Conservation (phyloP, 169 alveolate genomes). For the Sarcocystis neurona region DNA sequence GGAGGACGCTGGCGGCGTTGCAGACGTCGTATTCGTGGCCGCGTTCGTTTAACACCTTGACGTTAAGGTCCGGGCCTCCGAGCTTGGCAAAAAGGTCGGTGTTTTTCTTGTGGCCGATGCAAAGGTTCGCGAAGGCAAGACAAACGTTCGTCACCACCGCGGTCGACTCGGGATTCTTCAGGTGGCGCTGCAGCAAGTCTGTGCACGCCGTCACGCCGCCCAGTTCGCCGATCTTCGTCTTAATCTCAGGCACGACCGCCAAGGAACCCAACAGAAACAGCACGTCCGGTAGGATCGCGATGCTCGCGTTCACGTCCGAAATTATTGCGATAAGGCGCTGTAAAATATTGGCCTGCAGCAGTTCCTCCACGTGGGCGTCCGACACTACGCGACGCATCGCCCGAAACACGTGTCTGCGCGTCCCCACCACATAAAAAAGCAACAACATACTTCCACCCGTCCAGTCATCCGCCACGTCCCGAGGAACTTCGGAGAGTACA, state of each 20-base stretch:
- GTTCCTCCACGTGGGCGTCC: conserved; percentile 63
- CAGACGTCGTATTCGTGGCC: conserved; percentile 82
- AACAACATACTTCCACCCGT: not conserved
- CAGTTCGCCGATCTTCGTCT: conserved; percentile 63
- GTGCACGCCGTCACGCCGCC: conserved; percentile 59
- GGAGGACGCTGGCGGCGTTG: conserved; percentile 86
- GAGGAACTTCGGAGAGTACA: not conserved
- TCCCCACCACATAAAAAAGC: not conserved
- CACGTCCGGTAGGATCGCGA: conserved; percentile 65
- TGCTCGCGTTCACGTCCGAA: conserved; percentile 57
- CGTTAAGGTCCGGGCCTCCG: conserved; percentile 87
- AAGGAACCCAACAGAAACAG: conserved; percentile 60
- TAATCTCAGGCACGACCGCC: conserved; percentile 66
- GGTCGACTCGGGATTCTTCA: conserved; percentile 51
- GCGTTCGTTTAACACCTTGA: conserved; percentile 75
- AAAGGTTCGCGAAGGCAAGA: conserved; percentile 87
- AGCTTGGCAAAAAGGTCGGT: conserved; percentile 78
- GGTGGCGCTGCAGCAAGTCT: conserved; percentile 47
- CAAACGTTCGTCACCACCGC: conserved; percentile 84
- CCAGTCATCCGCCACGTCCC: not conserved
- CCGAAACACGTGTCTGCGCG: conserved; percentile 56
- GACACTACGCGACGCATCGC: conserved; percentile 64
- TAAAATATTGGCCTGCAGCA: conserved; percentile 61
- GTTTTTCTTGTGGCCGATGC: conserved; percentile 83
- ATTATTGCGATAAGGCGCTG: conserved; percentile 62